Percentiles rank a stretch among this genome's conserved stretches.
Evolutionary conservation across 2,329 filamentous ascomycete species (phyloP).

Genomic region (Fonsecaea monophora): DNA sequence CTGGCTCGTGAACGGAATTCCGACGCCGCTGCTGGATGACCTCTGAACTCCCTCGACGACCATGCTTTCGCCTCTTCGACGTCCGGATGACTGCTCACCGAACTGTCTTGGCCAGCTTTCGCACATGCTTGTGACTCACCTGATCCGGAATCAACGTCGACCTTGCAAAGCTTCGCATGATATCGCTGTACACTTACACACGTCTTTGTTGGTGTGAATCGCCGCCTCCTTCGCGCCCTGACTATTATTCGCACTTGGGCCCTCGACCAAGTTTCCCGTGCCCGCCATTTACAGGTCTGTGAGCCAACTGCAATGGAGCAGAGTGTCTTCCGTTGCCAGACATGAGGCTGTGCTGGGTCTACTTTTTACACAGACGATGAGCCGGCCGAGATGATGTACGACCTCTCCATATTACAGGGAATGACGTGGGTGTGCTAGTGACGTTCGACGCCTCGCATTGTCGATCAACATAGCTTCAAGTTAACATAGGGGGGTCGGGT

Average conservation of each 20-base stretch:
- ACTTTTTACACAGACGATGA: neutral
- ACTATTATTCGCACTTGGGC: slow-evolving; percentile 12
- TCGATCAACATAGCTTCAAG: slow-evolving; percentile 5
- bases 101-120: slow-evolving; percentile 16
- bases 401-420: neutral
- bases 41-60: slow-evolving; percentile 24
- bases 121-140: slow-evolving; percentile 29
- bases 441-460: slow-evolving; percentile 10
- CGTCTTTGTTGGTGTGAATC: slow-evolving; percentile 18
- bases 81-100: slow-evolving; percentile 16
- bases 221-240: slow-evolving; percentile 13
- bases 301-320: neutral
- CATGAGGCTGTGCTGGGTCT: neutral
- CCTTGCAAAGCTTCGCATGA: slow-evolving; percentile 8
- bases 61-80: slow-evolving; percentile 26
- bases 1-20: slow-evolving; percentile 32
- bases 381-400: neutral
- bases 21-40: slow-evolving; percentile 31
- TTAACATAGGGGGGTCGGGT: neutral
- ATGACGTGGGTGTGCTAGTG: slow-evolving; percentile 6
- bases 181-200: slow-evolving; percentile 10
- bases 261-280: neutral
- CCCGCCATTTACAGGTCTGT: neutral
- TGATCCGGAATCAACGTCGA: slow-evolving; percentile 13
- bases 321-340: neutral